phyloP scores from a whole-genome alignment of 768 basidiomycete genomes.

The Naganishia vishniacii region DNA sequence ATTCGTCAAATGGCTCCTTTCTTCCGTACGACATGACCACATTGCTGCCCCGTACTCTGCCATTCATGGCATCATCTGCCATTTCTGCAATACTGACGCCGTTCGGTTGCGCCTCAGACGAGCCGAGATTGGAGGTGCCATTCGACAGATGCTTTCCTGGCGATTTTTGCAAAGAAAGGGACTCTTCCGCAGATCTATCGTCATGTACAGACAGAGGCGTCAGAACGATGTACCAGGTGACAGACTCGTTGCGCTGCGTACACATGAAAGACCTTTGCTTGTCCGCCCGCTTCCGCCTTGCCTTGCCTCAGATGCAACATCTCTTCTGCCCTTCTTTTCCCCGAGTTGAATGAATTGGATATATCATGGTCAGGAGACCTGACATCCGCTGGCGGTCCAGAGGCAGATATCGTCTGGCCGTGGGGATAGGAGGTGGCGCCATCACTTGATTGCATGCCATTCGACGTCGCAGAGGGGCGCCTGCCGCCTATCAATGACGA shows the following conservation, averaged over 20 bases:
- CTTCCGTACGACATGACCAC: conserved; percentile 9
- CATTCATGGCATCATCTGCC: conserved; percentile 6
- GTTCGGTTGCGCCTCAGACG: neutral
- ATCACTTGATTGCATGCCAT: neutral
- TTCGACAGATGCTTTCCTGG: neutral
- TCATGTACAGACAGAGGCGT: neutral
- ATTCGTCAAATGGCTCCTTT: conserved; percentile 12
- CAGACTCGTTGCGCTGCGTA: too few species aligned
- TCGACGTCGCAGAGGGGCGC: neutral
- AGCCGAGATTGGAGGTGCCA: neutral
- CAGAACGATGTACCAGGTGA: too few species aligned
- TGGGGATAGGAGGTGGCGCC: neutral
- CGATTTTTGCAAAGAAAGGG: conserved; percentile 7
- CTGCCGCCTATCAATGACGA: neutral
- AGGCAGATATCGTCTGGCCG: neutral
- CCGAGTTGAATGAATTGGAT: neutral
- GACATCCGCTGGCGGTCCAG: neutral
- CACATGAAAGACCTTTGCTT: conserved; percentile 16
- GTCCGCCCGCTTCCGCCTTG: conserved; percentile 7
- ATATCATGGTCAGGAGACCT: neutral
- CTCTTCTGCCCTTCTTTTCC: conserved; percentile 14
- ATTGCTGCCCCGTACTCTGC: neutral
- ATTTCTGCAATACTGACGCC: neutral
- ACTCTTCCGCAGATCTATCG: conserved; percentile 9
- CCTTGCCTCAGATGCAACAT: conserved; percentile 4